These are phyloP conservation scores for Blastocystis hominis DNA, from an alignment of 352 stramenopile species.

Conservation along the genomic window DNA sequence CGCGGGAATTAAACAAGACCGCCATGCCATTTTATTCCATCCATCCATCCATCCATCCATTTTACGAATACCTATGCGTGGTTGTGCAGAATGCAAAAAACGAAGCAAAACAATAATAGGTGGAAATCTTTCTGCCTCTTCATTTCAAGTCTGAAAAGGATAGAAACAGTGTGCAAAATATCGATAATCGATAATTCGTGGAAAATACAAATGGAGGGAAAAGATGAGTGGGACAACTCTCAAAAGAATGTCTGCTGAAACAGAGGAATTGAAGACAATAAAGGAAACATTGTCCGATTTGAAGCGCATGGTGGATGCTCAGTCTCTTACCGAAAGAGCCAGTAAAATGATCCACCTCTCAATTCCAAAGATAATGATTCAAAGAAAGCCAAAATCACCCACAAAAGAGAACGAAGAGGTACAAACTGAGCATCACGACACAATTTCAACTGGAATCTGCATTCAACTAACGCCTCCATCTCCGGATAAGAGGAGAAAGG, in stretches of 20 bases:
- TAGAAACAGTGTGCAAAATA: too few relatives aligned
- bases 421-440: background rate
- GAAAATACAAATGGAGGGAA: slow-evolving; percentile 27
- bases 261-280: background rate
- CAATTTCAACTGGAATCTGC: background rate
- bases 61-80: too few relatives aligned
- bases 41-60: too few relatives aligned
- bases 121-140: too few relatives aligned
- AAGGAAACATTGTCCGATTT: background rate
- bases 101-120: too few relatives aligned
- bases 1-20: too few relatives aligned
- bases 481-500: background rate
- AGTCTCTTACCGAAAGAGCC: background rate
- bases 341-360: background rate
- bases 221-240: background rate
- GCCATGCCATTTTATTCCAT: background rate
- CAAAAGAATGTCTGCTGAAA: background rate
- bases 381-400: background rate
- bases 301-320: background rate
- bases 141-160: too few relatives aligned
- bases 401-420: background rate
- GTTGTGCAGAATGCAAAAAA: too few relatives aligned
- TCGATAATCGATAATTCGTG: too few relatives aligned
- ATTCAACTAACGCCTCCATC: background rate
- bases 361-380: background rate